phyloP scores from a whole-genome alignment of 768 basidiomycete genomes.

The Xerocomellus intermedius region DNA sequence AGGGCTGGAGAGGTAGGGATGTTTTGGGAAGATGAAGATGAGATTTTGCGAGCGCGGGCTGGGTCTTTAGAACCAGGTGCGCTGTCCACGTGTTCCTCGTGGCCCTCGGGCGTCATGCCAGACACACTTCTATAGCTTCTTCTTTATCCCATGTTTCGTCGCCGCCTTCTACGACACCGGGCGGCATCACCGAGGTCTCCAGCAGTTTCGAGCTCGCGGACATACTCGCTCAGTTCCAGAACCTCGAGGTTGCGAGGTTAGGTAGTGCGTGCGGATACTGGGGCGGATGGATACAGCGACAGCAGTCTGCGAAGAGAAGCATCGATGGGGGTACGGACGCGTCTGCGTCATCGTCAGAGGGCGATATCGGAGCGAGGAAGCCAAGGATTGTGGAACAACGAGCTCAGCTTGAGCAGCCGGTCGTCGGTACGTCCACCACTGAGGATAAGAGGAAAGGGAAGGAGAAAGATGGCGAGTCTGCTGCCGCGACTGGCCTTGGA shows the following conservation, averaged over 20 bases:
- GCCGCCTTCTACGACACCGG: not conserved
- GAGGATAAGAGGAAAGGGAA: slow-evolving; percentile 23
- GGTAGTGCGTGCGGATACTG: slow-evolving; percentile 44
- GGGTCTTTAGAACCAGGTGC: slow-evolving; percentile 4
- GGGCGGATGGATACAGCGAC: slow-evolving; percentile 24
- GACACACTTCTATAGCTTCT: not conserved
- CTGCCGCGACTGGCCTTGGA: not conserved
- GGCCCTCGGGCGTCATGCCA: not conserved
- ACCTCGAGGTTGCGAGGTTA: slow-evolving; percentile 39
- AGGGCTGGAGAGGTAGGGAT: slow-evolving; percentile 9
- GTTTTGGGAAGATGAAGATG: slow-evolving; percentile 32
- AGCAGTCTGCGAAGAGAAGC: not conserved
- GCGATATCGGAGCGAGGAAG: not conserved
- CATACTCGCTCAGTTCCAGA: slow-evolving; percentile 29
- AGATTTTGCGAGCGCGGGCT: slow-evolving; percentile 1
- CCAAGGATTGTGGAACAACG: slow-evolving; percentile 13
- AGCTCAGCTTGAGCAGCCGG: slow-evolving; percentile 11
- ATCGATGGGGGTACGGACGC: not conserved
- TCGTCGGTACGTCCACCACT: not conserved
- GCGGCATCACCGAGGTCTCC: not conserved
- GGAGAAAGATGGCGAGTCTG: not conserved
- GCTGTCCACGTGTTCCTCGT: not conserved
- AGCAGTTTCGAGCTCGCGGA: slow-evolving; percentile 14
- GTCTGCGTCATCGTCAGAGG: not conserved
- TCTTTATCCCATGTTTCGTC: not conserved